Conservation (phyloP, 1,284 basidiomycete genomes). For the Leccinum subspadiceum region DNA sequence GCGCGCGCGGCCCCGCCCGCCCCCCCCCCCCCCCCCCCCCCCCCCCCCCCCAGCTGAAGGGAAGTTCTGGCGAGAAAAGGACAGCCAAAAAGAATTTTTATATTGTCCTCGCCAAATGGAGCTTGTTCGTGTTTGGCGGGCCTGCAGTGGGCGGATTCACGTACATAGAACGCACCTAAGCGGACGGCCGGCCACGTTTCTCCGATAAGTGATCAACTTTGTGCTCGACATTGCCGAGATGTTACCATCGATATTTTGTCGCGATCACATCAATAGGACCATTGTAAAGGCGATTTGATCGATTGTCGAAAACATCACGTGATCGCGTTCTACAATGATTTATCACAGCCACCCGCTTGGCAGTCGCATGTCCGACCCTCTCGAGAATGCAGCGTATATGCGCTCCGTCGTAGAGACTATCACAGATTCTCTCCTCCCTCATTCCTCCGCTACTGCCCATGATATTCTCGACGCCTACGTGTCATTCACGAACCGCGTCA, state of each 20-base stretch:
- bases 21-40: too few species aligned
- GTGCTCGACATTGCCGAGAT: not conserved
- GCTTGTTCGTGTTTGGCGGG: constrained; percentile 26
- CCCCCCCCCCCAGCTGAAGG: too few species aligned
- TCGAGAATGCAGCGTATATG: constrained; percentile 33
- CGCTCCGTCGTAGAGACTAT: constrained; percentile 47
- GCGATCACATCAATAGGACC: not conserved
- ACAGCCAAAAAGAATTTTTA: constrained; percentile 13
- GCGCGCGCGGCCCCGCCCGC: too few species aligned
- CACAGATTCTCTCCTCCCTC: constrained; percentile 41
- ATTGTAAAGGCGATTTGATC: not conserved
- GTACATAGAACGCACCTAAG: not conserved
- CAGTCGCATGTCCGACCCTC: constrained; percentile 6
- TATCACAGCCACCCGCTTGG: not conserved
- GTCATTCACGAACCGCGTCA: constrained; percentile 45
- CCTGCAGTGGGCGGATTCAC: not conserved
- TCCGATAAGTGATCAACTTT: not conserved
- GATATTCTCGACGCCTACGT: constrained; percentile 60
- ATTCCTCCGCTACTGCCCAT: constrained; percentile 39
- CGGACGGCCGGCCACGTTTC: not conserved
- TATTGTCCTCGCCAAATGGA: constrained; percentile 5
- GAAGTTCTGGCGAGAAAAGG: constrained; percentile 2
- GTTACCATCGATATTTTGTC: not conserved
- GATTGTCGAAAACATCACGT: not conserved
- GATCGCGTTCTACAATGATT: not conserved